Conservation (phyloP, 2,329 filamentous ascomycete genomes). For the Fusarium ambrosium region DNA sequence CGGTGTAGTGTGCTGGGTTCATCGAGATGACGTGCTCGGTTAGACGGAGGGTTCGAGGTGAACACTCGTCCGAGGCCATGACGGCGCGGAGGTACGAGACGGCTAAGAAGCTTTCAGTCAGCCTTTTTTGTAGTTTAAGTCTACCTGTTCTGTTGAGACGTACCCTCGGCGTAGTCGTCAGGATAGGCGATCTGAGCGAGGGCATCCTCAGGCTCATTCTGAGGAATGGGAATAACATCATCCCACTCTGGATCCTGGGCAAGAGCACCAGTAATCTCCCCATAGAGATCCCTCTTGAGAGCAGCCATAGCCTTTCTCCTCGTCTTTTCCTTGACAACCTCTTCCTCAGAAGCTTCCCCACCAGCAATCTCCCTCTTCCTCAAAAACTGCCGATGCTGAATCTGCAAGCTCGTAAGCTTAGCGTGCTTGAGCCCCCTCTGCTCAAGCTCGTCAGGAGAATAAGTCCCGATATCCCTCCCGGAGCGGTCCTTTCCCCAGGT, state of each 20-base stretch:
- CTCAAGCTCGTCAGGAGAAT: conserved; percentile 61
- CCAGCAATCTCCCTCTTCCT: conserved; percentile 52
- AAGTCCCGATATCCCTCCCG: conserved; percentile 64
- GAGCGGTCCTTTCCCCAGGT: conserved; percentile 65
- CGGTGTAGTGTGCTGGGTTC: conserved; percentile 98
- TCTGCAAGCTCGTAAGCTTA: conserved; percentile 58
- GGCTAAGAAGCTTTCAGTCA: conserved; percentile 62
- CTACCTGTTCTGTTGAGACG: conserved; percentile 34
- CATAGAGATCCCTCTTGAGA: conserved; percentile 66
- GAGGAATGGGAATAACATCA: conserved; percentile 84
- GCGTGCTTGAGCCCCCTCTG: conserved; percentile 58
- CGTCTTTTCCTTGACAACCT: conserved; percentile 61
- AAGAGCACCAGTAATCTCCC: conserved; percentile 59
- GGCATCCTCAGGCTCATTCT: conserved; percentile 85
- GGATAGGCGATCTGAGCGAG: conserved; percentile 94
- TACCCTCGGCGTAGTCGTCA: conserved; percentile 86
- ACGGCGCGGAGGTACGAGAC: conserved; percentile 94
- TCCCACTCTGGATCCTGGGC: conserved; percentile 82
- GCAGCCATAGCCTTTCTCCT: conserved; percentile 65
- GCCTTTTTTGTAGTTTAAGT: background rate
- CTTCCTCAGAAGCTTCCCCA: conserved; percentile 48
- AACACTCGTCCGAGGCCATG: conserved; percentile 90
- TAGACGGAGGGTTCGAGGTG: conserved; percentile 80
- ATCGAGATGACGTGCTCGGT: conserved; percentile 91
- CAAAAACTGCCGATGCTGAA: conserved; percentile 61